Evolutionary conservation across 345 rosid genomes (phyloP).

Genomic region (Hibiscus trionum): DNA sequence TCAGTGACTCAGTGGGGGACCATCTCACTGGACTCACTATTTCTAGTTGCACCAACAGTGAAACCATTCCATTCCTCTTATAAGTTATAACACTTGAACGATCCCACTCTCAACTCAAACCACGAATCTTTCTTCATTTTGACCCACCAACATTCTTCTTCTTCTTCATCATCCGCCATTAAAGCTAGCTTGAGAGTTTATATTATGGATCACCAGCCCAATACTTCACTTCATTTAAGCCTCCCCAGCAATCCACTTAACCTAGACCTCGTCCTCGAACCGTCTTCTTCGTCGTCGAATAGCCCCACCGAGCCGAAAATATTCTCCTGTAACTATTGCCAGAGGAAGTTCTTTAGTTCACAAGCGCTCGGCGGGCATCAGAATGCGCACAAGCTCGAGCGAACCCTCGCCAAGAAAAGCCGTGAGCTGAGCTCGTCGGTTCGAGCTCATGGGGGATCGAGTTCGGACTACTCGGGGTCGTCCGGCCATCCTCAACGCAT

Average conservation of each 20-base stretch:
- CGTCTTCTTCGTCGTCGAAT: slow-evolving; percentile 38
- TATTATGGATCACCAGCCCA: slow-evolving; percentile 57
- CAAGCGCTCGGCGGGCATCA: slow-evolving; percentile 99
- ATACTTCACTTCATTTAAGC: slow-evolving; percentile 61
- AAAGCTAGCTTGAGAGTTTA: no score
- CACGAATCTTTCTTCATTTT: background rate
- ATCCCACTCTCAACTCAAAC: slow-evolving; percentile 1
- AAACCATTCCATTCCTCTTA: slow-evolving; percentile 24
- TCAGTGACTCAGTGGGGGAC: background rate
- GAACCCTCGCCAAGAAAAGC: slow-evolving; percentile 86
- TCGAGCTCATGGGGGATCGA: slow-evolving; percentile 24
- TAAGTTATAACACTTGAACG: slow-evolving; percentile 18
- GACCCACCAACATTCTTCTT: background rate
- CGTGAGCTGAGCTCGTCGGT: slow-evolving; percentile 34
- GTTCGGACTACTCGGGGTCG: slow-evolving; percentile 14
- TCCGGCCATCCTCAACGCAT: slow-evolving; percentile 8
- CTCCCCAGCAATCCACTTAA: slow-evolving; percentile 42
- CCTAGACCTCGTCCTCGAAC: slow-evolving; percentile 53
- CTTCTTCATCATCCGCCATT: no score
- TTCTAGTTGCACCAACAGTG: slow-evolving; percentile 26
- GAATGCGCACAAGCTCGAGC: slow-evolving; percentile 90
- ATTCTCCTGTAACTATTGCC: slow-evolving; percentile 92
- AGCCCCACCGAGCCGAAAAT: slow-evolving; percentile 43
- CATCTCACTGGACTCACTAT: slow-evolving; percentile 6
- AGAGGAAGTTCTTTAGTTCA: slow-evolving; percentile 82